Conservation (phyloP, 768 basidiomycete genomes). For the Suillus cothurnatus region DNA sequence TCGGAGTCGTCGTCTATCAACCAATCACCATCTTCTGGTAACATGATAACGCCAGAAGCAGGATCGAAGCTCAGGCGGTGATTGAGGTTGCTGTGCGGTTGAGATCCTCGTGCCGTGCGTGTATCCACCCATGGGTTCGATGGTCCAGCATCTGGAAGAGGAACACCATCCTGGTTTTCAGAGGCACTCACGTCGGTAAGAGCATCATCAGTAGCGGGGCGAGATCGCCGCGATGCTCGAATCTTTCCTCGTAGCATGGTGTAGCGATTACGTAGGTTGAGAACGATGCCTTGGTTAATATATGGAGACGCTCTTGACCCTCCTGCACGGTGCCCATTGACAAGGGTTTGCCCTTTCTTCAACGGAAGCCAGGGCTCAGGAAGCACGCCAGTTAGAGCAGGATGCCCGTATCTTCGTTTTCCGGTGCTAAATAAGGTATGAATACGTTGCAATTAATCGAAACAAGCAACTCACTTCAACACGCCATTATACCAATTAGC, state of each 20-base stretch:
- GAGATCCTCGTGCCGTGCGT: conserved; percentile 27
- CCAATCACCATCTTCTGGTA: conserved; percentile 77
- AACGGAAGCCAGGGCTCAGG: conserved; percentile 95
- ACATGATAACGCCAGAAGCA: conserved; percentile 85
- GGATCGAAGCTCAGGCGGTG: conserved; percentile 84
- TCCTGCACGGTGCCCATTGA: conserved; percentile 48
- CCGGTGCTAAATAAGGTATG: conserved; percentile 65
- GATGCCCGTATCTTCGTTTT: conserved; percentile 92
- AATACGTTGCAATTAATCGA: conserved; percentile 1
- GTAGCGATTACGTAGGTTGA: conserved; percentile 77
- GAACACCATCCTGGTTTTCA: conserved; percentile 2
- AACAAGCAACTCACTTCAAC: conserved; percentile 61
- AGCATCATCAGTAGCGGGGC: conserved; percentile 8
- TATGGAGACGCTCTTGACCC: conserved; percentile 41
- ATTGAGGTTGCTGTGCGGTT: conserved; percentile 32
- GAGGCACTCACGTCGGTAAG: conserved; percentile 9
- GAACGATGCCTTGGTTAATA: conserved; percentile 68
- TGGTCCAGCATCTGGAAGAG: conserved; percentile 26
- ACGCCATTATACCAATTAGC: conserved; percentile 93
- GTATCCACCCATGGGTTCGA: conserved; percentile 70
- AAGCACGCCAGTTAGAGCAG: conserved; percentile 89
- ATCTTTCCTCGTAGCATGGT: conserved; percentile 48
- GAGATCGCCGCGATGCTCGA: conserved; percentile 14
- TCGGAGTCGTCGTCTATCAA: conserved; percentile 53
- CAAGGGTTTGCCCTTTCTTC: conserved; percentile 77